Percentiles rank a stretch among this genome's conserved stretches.
Evolutionary conservation across 345 rosid species (phyloP).

Genomic region (Salix suchowensis): DNA sequence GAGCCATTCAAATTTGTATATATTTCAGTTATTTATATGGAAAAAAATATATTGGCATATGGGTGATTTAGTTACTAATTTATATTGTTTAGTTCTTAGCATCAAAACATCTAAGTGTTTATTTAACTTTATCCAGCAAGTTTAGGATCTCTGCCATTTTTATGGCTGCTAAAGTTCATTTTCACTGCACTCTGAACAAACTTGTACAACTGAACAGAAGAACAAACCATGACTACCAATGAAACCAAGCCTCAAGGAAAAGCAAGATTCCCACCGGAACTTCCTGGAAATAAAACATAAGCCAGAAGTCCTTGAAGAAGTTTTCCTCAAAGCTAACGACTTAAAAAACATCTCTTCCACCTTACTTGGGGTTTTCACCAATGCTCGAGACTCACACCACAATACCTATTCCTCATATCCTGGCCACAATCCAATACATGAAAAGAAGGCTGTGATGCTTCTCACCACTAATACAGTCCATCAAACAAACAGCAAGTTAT

Average conservation of each 20-base stretch:
- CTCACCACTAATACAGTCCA: too few relatives aligned
- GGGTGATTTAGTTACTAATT: not conserved
- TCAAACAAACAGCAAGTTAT: too few relatives aligned
- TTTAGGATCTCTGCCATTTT: not conserved
- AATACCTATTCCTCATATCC: too few relatives aligned
- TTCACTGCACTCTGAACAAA: too few relatives aligned
- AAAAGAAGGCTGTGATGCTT: too few relatives aligned
- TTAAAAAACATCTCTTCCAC: too few relatives aligned
- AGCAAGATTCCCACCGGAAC: not conserved
- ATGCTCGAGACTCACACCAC: too few relatives aligned
- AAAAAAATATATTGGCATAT: not conserved
- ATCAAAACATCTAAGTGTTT: not conserved
- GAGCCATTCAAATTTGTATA: not conserved
- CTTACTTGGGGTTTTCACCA: too few relatives aligned
- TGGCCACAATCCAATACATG: too few relatives aligned
- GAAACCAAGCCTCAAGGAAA: not conserved
- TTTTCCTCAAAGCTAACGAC: too few relatives aligned
- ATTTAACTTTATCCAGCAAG: not conserved
- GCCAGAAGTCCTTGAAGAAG: not conserved
- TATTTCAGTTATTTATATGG: not conserved
- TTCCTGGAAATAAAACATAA: not conserved
- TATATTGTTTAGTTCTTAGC: not conserved
- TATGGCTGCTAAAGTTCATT: not conserved
- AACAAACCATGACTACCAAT: not conserved
- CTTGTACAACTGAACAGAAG: not conserved